phyloP scores from a whole-genome alignment of 805 yeast species.

The Kodamaea jinghongensis region DNA sequence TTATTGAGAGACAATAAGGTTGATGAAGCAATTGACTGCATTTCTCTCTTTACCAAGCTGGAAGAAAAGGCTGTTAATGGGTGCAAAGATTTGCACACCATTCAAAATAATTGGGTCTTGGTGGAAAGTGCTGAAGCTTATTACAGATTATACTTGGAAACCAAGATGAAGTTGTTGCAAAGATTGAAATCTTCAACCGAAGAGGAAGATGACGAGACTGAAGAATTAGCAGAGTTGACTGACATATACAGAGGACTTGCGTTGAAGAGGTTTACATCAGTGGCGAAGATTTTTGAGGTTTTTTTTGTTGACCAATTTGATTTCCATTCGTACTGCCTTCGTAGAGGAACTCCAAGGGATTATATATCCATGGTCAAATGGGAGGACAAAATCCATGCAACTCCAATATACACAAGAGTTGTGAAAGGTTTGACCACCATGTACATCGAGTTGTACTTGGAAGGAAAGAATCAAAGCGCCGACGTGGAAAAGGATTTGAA shows the following conservation, averaged over 20 bases:
- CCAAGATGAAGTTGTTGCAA: constrained; percentile 17
- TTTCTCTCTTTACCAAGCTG: constrained; percentile 74
- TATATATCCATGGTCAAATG: constrained; percentile 74
- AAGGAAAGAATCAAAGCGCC: constrained; percentile 18
- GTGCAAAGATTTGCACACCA: constrained; percentile 75
- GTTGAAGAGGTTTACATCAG: constrained; percentile 69
- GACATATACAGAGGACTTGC: constrained; percentile 64
- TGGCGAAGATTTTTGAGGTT: constrained; percentile 64
- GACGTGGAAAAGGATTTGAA: constrained; percentile 18
- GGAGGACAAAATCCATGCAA: constrained; percentile 72
- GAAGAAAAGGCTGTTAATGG: constrained; percentile 83
- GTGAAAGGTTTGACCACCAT: constrained; percentile 60
- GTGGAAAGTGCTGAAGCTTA: constrained; percentile 84
- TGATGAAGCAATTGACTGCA: constrained; percentile 69
- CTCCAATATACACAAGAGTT: constrained; percentile 72
- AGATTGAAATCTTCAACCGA: constrained; percentile 12
- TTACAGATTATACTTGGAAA: constrained; percentile 48
- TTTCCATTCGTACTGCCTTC: constrained; percentile 88
- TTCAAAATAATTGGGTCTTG: constrained; percentile 92
- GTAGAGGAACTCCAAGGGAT: constrained; percentile 86
- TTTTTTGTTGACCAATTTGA: constrained; percentile 86
- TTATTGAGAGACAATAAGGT: constrained; percentile 70
- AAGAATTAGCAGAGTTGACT: constrained; percentile 41
- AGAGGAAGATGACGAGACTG: constrained; percentile 22
- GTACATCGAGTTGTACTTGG: constrained; percentile 43